phyloP scores from a whole-genome alignment of 1,284 basidiomycete species.

The Trichosporon ovoides region DNA sequence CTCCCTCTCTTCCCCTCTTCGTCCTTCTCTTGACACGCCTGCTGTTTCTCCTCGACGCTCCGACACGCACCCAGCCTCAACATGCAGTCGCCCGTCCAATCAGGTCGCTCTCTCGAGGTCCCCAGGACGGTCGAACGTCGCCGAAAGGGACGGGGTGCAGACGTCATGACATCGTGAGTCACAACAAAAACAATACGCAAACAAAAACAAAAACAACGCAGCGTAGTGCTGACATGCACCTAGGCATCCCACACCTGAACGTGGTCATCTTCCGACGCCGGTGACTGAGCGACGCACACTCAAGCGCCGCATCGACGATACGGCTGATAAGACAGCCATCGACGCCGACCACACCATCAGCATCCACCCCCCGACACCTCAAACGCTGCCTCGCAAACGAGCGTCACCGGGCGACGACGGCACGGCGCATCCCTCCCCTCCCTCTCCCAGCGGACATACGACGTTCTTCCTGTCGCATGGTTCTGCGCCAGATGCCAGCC shows the following conservation, averaged over 20 bases:
- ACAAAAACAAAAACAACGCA: background rate
- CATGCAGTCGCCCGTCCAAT: constrained; percentile 16
- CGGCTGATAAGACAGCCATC: background rate
- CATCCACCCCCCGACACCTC: constrained; percentile 52
- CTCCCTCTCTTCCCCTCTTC: background rate
- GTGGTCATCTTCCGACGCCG: constrained; percentile 36
- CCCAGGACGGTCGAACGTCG: constrained; percentile 32
- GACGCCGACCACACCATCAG: background rate
- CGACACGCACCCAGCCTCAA: background rate
- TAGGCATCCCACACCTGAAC: constrained; percentile 17
- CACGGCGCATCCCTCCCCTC: constrained; percentile 10
- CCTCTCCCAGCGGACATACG: constrained; percentile 37
- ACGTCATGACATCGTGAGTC: constrained; percentile 28
- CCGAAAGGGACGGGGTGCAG: constrained; percentile 31
- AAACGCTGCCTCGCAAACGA: constrained; percentile 52
- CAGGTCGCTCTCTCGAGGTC: constrained; percentile 13
- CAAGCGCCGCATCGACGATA: constrained; percentile 16
- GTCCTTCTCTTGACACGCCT: background rate
- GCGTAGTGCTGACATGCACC: constrained; percentile 10
- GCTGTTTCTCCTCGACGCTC: background rate
- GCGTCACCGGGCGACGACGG: background rate
- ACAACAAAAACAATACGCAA: background rate
- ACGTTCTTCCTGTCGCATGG: constrained; percentile 34
- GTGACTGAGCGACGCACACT: constrained; percentile 31
- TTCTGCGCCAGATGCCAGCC: background rate